Percentiles rank a stretch among this genome's conserved stretches.
Evolutionary conservation across 2,329 filamentous ascomycete genomes (phyloP).

Genomic region (Colletotrichum gloeosporioides): DNA sequence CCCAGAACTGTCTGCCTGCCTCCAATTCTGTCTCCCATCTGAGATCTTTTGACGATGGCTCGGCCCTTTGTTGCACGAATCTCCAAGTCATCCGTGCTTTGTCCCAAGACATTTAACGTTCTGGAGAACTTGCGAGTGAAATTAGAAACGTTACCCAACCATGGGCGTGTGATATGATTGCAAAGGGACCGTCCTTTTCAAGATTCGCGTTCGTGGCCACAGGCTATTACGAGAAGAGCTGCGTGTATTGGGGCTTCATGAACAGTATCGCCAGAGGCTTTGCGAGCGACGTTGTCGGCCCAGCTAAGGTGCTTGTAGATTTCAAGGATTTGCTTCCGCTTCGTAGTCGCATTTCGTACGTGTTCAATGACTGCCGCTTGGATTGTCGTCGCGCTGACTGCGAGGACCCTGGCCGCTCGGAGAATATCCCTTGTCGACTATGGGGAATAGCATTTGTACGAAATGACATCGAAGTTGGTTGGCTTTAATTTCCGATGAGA

Average conservation of each 20-base stretch:
- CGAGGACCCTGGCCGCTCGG: too few relatives aligned
- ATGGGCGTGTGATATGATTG: not conserved
- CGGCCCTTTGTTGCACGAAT: not conserved
- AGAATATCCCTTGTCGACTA: too few relatives aligned
- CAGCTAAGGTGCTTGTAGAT: too few relatives aligned
- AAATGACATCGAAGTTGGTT: too few relatives aligned
- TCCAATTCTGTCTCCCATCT: not conserved
- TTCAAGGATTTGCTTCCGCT: too few relatives aligned
- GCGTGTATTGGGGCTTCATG: not conserved
- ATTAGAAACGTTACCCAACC: not conserved
- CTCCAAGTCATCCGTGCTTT: not conserved
- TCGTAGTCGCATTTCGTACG: too few relatives aligned
- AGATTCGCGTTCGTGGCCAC: accelerated
- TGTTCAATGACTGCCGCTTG: too few relatives aligned
- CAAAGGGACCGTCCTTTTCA: not conserved
- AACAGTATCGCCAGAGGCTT: too few relatives aligned
- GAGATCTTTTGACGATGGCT: not conserved
- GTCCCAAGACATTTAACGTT: accelerated
- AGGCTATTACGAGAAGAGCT: accelerated
- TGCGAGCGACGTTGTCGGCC: too few relatives aligned
- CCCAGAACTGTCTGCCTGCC: accelerated
- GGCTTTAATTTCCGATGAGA: too few relatives aligned
- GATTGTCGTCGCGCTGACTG: too few relatives aligned
- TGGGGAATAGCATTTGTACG: too few relatives aligned
- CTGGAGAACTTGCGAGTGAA: not conserved